phyloP scores from a whole-genome alignment of 441 rosid genomes.

The Populus hybrid region DNA sequence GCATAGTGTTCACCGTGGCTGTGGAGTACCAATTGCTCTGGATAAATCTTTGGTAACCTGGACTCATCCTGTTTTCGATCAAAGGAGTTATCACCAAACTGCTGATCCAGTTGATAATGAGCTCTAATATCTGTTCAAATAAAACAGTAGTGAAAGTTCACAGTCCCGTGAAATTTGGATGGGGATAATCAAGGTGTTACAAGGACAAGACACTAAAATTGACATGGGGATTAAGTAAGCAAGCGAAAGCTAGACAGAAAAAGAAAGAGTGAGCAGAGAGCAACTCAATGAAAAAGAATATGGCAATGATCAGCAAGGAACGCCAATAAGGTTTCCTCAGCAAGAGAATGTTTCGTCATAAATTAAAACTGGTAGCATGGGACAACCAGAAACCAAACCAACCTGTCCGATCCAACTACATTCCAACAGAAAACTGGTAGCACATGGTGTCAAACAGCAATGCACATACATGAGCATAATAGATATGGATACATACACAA shows the following conservation, averaged over 20 bases:
- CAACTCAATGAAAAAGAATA: not conserved
- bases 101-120: not conserved
- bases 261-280: not conserved
- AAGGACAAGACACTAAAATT: not conserved
- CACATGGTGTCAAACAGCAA: not conserved
- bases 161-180: not conserved
- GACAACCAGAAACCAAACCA: not conserved
- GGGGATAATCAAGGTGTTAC: not conserved
- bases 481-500: conserved; percentile 1
- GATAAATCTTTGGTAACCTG: not conserved
- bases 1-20: not conserved
- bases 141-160: not conserved
- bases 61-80: not conserved
- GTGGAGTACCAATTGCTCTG: not conserved
- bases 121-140: not conserved
- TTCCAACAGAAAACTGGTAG: not conserved
- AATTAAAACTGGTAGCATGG: not conserved
- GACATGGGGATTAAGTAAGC: not conserved
- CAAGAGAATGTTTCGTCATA: not conserved
- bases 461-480: not conserved
- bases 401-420: not conserved
- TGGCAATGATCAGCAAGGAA: not conserved
- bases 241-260: not conserved
- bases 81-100: too few species aligned
- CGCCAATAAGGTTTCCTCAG: not conserved